Conservation (phyloP, 495 filamentous ascomycete genomes). For the Aspergillus indologenus region DNA sequence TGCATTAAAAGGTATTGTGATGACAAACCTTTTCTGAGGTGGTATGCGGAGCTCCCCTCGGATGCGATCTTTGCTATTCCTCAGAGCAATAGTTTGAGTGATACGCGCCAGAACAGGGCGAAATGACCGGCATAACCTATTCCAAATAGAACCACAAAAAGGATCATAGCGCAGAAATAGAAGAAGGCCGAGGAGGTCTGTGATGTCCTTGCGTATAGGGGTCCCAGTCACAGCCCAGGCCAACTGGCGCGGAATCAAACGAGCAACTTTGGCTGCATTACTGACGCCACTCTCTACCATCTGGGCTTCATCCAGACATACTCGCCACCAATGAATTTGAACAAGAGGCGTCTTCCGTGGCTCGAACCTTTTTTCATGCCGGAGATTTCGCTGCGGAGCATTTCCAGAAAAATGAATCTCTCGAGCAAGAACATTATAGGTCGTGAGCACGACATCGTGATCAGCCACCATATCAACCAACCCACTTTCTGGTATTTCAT, state of each 20-base stretch:
- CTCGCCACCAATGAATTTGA: constrained; percentile 83
- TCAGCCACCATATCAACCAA: constrained; percentile 46
- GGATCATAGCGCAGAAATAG: constrained; percentile 79
- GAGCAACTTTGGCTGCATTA: constrained; percentile 75
- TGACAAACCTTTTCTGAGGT: constrained; percentile 76
- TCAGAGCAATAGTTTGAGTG: constrained; percentile 66
- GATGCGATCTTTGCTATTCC: constrained; percentile 81
- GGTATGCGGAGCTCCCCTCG: constrained; percentile 66
- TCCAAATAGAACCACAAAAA: constrained; percentile 67
- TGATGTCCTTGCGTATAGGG: constrained; percentile 74
- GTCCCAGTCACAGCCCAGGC: constrained; percentile 95
- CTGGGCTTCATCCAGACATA: constrained; percentile 92
- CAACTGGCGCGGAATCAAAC: constrained; percentile 75
- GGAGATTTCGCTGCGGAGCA: constrained; percentile 60
- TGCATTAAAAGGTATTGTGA: constrained; percentile 82
- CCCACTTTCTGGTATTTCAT: constrained; percentile 36
- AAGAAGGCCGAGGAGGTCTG: constrained; percentile 65
- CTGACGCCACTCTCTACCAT: constrained; percentile 89
- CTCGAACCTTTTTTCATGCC: constrained; percentile 64
- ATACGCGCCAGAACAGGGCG: constrained; percentile 60
- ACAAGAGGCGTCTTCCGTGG: constrained; percentile 71
- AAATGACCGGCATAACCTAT: constrained; percentile 55
- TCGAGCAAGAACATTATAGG: constrained; percentile 70
- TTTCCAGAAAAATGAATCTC: constrained; percentile 76
- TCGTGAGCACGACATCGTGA: constrained; percentile 84